These are phyloP conservation scores for Bipolaris gigantea DNA, from an alignment of 2,329 filamentous ascomycete genomes.

Conservation along the genomic window DNA sequence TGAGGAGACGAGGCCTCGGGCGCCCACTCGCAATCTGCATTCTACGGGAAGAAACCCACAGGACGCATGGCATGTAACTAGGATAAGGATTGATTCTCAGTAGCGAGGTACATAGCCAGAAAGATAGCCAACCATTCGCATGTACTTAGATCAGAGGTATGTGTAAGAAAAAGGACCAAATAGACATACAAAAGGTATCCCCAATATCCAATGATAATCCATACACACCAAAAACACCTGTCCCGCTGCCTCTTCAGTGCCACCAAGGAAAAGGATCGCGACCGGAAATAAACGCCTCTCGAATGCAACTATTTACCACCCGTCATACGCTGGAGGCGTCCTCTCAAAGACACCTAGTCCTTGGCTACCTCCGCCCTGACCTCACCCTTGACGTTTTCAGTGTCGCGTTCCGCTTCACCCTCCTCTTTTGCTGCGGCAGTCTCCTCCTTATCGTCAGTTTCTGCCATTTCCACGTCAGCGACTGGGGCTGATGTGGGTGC, in stretches of 20 bases:
- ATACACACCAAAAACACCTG: slow-evolving; percentile 21
- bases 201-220: slow-evolving; percentile 1
- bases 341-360: slow-evolving; percentile 13
- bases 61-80: neutral
- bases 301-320: slow-evolving; percentile 6
- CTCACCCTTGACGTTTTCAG: slow-evolving; percentile 38
- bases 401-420: slow-evolving; percentile 32
- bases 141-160: neutral
- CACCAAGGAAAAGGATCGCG: slow-evolving; percentile 4
- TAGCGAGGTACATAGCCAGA: neutral
- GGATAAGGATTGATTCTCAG: neutral
- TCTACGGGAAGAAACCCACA: neutral
- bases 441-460: slow-evolving; percentile 24
- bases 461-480: slow-evolving; percentile 40
- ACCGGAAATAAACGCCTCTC: slow-evolving; percentile 15
- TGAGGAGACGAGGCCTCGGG: neutral
- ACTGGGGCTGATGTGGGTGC: slow-evolving; percentile 20
- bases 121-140: neutral
- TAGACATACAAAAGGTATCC: slow-evolving; percentile 22
- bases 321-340: neutral
- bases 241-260: slow-evolving; percentile 8
- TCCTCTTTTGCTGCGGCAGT: slow-evolving; percentile 28
- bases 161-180: neutral
- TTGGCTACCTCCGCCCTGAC: slow-evolving; percentile 34
- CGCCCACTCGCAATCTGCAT: neutral